A percentile compares a stretch with the other conserved stretches of the same genome.
These are phyloP conservation scores for Anthracocystis setariae DNA, from an alignment of 1,284 basidiomycete species.

Conservation along the genomic window DNA sequence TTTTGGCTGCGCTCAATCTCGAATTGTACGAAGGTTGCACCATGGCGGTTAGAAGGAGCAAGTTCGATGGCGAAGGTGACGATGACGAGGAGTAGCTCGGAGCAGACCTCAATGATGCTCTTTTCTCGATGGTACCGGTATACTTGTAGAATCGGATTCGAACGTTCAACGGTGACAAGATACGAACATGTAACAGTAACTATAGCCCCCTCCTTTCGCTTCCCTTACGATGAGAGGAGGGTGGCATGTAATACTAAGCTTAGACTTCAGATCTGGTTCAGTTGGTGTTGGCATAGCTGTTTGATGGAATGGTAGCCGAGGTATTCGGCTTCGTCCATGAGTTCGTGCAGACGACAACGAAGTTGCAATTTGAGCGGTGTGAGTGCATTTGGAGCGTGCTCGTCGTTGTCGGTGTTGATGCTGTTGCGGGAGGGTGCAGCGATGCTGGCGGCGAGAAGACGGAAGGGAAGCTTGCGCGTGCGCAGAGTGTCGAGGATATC, in stretches of 20 bases:
- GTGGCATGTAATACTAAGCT: constrained; percentile 6
- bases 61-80: constrained; percentile 17
- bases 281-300: constrained; percentile 9
- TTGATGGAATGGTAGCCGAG: constrained; percentile 30
- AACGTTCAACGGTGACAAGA: background rate
- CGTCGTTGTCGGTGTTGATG: too few species aligned
- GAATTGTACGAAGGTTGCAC: constrained; percentile 69
- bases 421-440: background rate
- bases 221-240: background rate
- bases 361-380: constrained; percentile 5
- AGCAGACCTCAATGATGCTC: too few species aligned
- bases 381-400: background rate
- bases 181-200: background rate
- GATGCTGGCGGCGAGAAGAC: constrained; percentile 12
- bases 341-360: constrained; percentile 11
- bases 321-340: constrained; percentile 29
- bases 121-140: background rate
- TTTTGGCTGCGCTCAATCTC: constrained; percentile 71
- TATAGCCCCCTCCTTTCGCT: background rate
- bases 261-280: too few species aligned
- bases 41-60: constrained; percentile 27
- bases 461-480: constrained; percentile 17
- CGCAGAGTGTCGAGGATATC: constrained; percentile 34
- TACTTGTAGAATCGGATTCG: background rate
- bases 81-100: constrained; percentile 9